Evolutionary conservation across 2,329 filamentous ascomycete species (phyloP).

Genomic region (Hypoxylon sp.): DNA sequence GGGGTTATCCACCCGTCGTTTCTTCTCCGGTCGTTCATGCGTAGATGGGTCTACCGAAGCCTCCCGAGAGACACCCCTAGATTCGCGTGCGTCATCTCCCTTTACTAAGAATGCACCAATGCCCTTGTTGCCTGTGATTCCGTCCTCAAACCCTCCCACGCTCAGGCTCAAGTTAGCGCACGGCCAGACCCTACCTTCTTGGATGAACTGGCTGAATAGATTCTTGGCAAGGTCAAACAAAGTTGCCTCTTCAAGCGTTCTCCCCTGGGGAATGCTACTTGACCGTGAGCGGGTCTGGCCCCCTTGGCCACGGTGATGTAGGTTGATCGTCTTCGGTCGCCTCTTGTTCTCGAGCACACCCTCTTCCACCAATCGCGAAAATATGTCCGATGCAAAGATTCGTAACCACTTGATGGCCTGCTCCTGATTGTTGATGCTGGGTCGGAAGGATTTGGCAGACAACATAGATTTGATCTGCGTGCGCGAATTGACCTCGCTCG

Average conservation of each 20-base stretch:
- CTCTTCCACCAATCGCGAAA: slow-evolving; percentile 87
- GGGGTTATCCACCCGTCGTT: slow-evolving; percentile 56
- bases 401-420: slow-evolving; percentile 86
- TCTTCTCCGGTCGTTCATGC: slow-evolving; percentile 52
- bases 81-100: slow-evolving; percentile 69
- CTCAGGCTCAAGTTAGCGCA: slow-evolving; percentile 90
- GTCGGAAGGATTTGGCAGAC: slow-evolving; percentile 93
- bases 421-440: slow-evolving; percentile 78
- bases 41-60: slow-evolving; percentile 41
- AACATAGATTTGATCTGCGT: slow-evolving; percentile 98
- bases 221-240: slow-evolving; percentile 80
- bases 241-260: slow-evolving; percentile 72
- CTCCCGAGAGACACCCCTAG: slow-evolving; percentile 51
- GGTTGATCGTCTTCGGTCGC: slow-evolving; percentile 82
- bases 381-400: slow-evolving; percentile 93
- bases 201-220: slow-evolving; percentile 78
- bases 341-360: slow-evolving; percentile 87
- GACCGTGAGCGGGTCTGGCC: slow-evolving; percentile 78
- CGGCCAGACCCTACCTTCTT: slow-evolving; percentile 85
- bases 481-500: slow-evolving; percentile 86
- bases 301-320: slow-evolving; percentile 78
- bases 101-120: slow-evolving; percentile 88
- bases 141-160: slow-evolving; percentile 92
- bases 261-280: slow-evolving; percentile 79
- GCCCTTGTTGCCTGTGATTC: slow-evolving; percentile 81